Percentiles rank a stretch among this genome's conserved stretches.
Evolutionary conservation across 768 basidiomycete species (phyloP).

Genomic region (Tulasnella sp.): DNA sequence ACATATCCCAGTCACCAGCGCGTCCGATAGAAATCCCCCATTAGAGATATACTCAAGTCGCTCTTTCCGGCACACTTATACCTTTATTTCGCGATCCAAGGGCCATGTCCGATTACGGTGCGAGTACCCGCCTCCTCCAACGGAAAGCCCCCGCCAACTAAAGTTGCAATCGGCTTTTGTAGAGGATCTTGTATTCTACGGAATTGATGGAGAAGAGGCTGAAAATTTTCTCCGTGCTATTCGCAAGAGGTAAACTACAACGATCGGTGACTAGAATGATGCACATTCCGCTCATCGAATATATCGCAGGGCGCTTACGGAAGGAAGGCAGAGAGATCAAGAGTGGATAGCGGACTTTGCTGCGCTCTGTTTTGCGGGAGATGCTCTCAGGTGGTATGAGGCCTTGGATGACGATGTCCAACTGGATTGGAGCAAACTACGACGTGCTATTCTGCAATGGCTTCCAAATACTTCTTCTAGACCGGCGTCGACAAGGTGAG

Average conservation of each 20-base stretch:
- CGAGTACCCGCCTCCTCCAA: neutral
- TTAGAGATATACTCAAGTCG: too few relatives aligned
- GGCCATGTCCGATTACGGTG: neutral
- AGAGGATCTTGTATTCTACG: neutral
- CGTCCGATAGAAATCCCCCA: too few relatives aligned
- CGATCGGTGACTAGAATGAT: neutral
- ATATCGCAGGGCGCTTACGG: neutral
- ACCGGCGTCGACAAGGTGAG: neutral
- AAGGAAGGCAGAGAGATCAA: neutral
- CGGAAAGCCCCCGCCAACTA: neutral
- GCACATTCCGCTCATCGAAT: neutral
- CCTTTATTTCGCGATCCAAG: neutral
- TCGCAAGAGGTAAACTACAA: neutral
- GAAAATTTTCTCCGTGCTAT: neutral
- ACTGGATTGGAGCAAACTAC: neutral
- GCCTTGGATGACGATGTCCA: neutral
- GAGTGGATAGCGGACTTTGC: neutral
- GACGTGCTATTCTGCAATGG: neutral
- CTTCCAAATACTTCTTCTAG: neutral
- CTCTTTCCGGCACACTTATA: neutral
- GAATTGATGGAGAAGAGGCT: neutral
- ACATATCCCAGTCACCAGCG: too few relatives aligned
- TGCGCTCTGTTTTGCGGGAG: neutral
- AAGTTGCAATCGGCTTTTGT: neutral
- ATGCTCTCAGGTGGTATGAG: neutral